Conservation (phyloP, 1,284 basidiomycete species). For the Chiua sp. region DNA sequence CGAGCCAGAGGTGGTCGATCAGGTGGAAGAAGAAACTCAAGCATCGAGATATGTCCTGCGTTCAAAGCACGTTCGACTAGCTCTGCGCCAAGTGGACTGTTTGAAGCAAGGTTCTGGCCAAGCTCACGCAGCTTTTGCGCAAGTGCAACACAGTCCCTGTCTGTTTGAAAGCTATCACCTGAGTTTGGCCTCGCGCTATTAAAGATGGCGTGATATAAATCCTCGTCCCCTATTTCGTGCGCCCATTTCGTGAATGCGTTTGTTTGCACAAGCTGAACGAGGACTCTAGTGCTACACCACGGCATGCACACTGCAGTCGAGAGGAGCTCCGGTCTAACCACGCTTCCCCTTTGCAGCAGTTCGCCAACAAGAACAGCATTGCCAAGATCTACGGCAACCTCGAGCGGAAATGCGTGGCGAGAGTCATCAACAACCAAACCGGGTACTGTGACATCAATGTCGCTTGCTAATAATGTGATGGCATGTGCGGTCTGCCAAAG, state of each 20-base stretch:
- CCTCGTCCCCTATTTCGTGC: neutral
- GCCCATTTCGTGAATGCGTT: neutral
- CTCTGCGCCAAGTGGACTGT: neutral
- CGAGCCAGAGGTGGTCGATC: neutral
- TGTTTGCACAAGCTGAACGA: neutral
- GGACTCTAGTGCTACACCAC: neutral
- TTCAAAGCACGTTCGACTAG: neutral
- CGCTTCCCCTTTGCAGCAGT: neutral
- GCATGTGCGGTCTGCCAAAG: neutral
- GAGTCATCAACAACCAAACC: neutral
- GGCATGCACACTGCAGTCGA: neutral
- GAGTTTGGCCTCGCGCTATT: neutral
- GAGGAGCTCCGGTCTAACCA: neutral
- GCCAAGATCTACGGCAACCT: neutral
- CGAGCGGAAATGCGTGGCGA: neutral
- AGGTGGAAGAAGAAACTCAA: neutral
- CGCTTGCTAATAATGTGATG: neutral
- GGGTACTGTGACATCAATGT: neutral
- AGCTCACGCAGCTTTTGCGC: neutral
- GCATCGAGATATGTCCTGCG: neutral
- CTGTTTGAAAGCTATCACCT: neutral
- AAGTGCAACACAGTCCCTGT: neutral
- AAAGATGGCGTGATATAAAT: neutral
- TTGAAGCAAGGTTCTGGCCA: neutral
- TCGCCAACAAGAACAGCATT: neutral